Evolutionary conservation across 768 basidiomycete species (phyloP), one percentile per base, ranked within the genome.

Genomic region (Antrodiella citrinella): DNA sequence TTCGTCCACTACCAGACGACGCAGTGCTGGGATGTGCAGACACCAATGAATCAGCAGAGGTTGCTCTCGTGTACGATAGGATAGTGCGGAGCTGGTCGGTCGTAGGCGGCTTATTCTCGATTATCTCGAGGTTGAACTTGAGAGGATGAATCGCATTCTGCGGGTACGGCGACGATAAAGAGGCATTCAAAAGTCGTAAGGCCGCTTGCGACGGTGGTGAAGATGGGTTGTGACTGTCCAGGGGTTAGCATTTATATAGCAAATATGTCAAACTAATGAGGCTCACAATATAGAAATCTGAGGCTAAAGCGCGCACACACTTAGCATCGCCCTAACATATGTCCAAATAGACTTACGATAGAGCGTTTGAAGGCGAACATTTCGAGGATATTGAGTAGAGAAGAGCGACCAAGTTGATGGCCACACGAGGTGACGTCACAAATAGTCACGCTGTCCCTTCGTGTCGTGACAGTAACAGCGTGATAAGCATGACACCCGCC

Each of bases 1-100:
- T 69, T 0, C 73, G 66, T 51, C 59, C 62, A 11, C 68, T 2
- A 63, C 65, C 18, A 7, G 41, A 22, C 41, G 41, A n/a, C n/a
- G 15, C 41, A 66, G 68, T 39, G 0, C 77, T 67, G 0, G 82
- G 83, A 56, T 86, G 86, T 0, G 81, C 72, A 1, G 85, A 86
- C 44, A 88, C 61, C 52, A 87, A 77, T 5, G 63, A 54, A 15
- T 65, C 62, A 2, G 57, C 50, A 1, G 54, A 45, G n/a, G 51
- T 44, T 23, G 48, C 45, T 19, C 38, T 4, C 10, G 84, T 64
- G 59, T 84, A 88, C 3, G 78, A 76, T 12, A 85, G 59, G 40
- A 90, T 88, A 12, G 78, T 82, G 24, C 66, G 68, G 30, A 90
- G 63, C 57, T 90, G 87, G 63, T 88, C 84, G 0, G 76, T 48